Conservation (phyloP, 306 rosid genomes). For the Biancaea sappan region DNA sequence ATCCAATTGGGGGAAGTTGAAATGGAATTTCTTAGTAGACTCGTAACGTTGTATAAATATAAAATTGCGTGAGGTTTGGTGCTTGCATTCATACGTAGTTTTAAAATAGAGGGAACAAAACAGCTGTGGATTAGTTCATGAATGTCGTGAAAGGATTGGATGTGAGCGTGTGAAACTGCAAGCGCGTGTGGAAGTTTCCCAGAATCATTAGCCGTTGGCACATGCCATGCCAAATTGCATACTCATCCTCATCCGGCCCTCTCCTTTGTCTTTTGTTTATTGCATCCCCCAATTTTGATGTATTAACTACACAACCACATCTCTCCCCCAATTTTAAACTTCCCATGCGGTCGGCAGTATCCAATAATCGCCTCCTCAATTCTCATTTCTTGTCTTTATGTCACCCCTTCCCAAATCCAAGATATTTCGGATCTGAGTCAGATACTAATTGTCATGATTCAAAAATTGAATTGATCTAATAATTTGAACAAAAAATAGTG, state of each 20-base stretch:
- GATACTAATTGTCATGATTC: too few species aligned
- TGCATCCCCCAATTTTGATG: background rate
- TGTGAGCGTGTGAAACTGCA: constrained; percentile 5
- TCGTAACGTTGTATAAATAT: background rate
- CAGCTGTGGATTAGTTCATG: background rate
- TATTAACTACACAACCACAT: background rate
- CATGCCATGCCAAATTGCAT: constrained; percentile 29
- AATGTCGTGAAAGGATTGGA: background rate
- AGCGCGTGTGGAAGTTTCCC: constrained; percentile 32
- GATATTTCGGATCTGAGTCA: too few species aligned
- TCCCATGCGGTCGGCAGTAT: too few species aligned
- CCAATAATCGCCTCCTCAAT: too few species aligned
- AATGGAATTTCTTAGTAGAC: background rate
- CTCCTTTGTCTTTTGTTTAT: background rate
- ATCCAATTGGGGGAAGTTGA: background rate
- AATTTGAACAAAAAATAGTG: too few species aligned
- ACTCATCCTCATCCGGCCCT: background rate
- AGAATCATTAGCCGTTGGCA: constrained; percentile 11
- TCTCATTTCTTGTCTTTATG: too few species aligned
- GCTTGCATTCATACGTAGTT: background rate
- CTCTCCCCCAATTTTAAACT: too few species aligned
- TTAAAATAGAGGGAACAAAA: background rate
- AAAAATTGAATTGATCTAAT: too few species aligned
- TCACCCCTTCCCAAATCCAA: too few species aligned
- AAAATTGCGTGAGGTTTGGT: background rate